phyloP scores from a whole-genome alignment of 441 rosid genomes.

The Gossypium laxum region DNA sequence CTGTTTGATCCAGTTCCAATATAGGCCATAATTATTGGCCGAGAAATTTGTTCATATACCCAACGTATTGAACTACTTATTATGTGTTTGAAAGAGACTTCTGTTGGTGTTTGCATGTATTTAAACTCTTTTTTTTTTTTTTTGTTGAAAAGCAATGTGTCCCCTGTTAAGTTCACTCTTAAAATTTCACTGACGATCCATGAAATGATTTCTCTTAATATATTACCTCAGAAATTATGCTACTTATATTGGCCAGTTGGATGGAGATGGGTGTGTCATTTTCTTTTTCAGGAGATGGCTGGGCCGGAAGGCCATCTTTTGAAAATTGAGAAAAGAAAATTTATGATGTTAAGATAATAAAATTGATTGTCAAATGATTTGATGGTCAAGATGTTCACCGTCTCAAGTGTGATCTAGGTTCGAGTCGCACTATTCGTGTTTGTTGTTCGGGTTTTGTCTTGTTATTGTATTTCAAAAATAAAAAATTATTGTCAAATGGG shows the following conservation, averaged over 20 bases:
- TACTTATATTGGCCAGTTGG: neutral
- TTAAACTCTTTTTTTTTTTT: neutral
- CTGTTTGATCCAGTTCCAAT: neutral
- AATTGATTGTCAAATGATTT: neutral
- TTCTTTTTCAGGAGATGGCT: neutral
- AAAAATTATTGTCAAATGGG: neutral
- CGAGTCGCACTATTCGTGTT: no score
- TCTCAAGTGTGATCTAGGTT: no score
- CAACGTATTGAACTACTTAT: neutral
- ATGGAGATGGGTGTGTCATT: neutral
- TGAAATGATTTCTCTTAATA: neutral
- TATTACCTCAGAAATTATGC: neutral
- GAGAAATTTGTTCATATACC: neutral
- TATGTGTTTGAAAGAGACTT: neutral
- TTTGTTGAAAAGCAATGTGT: neutral
- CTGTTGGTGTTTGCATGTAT: neutral
- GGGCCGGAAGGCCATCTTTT: neutral
- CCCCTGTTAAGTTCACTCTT: neutral
- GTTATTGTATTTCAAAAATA: no score
- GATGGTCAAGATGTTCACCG: no score
- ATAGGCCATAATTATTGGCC: neutral
- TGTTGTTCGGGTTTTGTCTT: no score
- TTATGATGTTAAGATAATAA: neutral
- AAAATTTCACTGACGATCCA: neutral
- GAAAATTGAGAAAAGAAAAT: neutral